phyloP scores from a whole-genome alignment of 768 basidiomycete species.

The Vararia minispora region DNA sequence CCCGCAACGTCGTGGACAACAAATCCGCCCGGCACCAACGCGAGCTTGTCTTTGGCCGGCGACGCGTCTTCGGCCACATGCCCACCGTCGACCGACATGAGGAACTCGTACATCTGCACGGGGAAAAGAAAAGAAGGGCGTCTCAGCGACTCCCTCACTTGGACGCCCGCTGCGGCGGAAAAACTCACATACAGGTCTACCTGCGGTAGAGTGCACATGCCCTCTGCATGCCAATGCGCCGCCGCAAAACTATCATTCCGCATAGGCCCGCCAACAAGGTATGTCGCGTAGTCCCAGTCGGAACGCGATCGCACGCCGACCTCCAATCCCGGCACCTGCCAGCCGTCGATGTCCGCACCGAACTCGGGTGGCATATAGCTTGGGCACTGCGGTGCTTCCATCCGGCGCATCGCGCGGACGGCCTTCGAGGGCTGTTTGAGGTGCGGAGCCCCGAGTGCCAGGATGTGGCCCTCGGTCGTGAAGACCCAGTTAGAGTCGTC shows the following conservation, averaged over 20 bases:
- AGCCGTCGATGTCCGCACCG: constrained; percentile 22
- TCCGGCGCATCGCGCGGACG: constrained; percentile 48
- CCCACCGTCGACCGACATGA: constrained; percentile 53
- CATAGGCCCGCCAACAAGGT: constrained; percentile 45
- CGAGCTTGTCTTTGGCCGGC: constrained; percentile 57
- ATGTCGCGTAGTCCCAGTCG: constrained; percentile 75
- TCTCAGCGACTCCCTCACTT: too few species aligned
- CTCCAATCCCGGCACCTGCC: constrained; percentile 35
- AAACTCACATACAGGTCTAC: constrained; percentile 56
- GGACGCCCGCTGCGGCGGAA: not conserved
- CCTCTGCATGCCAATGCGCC: constrained; percentile 51
- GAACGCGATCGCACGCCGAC: constrained; percentile 60
- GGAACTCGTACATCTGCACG: constrained; percentile 74
- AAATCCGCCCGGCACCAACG: constrained; percentile 53
- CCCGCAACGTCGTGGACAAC: constrained; percentile 70
- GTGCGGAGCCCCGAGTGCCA: constrained; percentile 48
- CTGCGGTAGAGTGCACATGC: constrained; percentile 66
- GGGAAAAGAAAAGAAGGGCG: too few species aligned
- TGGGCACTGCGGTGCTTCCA: constrained; percentile 67
- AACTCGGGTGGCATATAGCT: constrained; percentile 39
- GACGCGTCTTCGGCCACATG: constrained; percentile 53
- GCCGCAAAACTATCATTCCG: constrained; percentile 40
- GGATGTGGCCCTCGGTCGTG: constrained; percentile 90
- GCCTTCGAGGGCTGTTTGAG: constrained; percentile 47
- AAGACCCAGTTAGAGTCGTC: constrained; percentile 85